Conservation (phyloP, 768 basidiomycete genomes). For the Tricholoma matsutake region DNA sequence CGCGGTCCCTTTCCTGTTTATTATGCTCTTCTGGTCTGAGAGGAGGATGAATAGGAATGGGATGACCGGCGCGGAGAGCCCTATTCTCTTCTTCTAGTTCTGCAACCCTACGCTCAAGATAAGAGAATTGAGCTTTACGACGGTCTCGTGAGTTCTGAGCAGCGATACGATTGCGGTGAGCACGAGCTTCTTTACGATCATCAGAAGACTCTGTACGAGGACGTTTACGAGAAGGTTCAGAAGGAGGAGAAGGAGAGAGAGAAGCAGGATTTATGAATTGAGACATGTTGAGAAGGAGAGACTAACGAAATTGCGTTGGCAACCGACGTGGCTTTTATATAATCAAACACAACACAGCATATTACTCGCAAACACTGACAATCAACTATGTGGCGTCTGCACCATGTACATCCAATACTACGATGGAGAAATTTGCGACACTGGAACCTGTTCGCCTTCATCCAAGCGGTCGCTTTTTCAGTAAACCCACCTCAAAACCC, state of each 20-base stretch:
- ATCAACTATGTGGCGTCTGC: too few relatives aligned
- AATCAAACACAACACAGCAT: too few relatives aligned
- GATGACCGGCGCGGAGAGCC: slow-evolving; percentile 55
- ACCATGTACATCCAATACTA: too few relatives aligned
- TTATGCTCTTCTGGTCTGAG: not conserved
- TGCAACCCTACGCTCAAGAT: slow-evolving; percentile 62
- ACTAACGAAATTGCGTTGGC: not conserved
- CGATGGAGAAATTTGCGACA: slow-evolving; percentile 87
- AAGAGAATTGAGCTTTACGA: slow-evolving; percentile 77
- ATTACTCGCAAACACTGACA: too few relatives aligned
- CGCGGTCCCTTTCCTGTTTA: slow-evolving; percentile 48
- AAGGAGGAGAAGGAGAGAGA: slow-evolving; percentile 27
- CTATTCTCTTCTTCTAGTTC: slow-evolving; percentile 86
- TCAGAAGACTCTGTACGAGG: slow-evolving; percentile 65
- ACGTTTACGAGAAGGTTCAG: slow-evolving; percentile 61
- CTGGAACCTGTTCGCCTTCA: slow-evolving; percentile 73
- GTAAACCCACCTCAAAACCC: slow-evolving; percentile 17
- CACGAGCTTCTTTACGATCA: slow-evolving; percentile 84
- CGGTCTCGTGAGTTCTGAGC: slow-evolving; percentile 92
- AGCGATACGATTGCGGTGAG: slow-evolving; percentile 89
- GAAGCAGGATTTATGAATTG: slow-evolving; percentile 30
- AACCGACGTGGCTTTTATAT: not conserved
- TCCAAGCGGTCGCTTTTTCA: slow-evolving; percentile 28
- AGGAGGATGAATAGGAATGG: slow-evolving; percentile 21
- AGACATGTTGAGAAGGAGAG: not conserved